Percentiles rank a stretch among this genome's conserved stretches.
phyloP scores from a whole-genome alignment of 108 stramenopile species.

The Schizochytrium sp. region DNA sequence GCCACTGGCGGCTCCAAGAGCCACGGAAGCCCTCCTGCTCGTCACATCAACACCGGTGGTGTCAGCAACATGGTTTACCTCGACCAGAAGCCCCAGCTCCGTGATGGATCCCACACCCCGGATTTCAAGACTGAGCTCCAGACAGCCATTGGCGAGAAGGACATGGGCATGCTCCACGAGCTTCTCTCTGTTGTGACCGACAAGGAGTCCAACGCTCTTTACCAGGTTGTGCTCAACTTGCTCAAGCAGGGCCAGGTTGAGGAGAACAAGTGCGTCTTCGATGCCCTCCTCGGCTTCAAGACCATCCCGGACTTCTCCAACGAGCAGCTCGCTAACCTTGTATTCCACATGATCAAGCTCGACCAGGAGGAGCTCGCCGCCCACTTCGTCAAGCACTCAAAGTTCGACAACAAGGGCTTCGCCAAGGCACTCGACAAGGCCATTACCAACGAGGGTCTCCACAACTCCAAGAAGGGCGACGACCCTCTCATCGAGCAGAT shows the following conservation, averaged over 20 bases:
- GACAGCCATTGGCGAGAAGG: constrained; percentile 21
- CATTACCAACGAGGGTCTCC: constrained; percentile 11
- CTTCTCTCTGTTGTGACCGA: constrained; percentile 16
- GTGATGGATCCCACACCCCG: constrained; percentile 25
- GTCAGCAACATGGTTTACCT: constrained; percentile 25
- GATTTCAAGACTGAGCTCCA: constrained; percentile 12
- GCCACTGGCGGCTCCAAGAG: background rate
- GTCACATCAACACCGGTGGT: background rate
- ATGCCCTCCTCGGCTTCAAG: background rate
- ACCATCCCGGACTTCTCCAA: constrained; percentile 62
- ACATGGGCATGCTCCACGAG: constrained; percentile 56
- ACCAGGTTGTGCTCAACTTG: background rate
- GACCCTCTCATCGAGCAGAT: constrained; percentile 38
- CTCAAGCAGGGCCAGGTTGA: constrained; percentile 21
- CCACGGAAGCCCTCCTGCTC: background rate
- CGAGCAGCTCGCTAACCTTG: constrained; percentile 37
- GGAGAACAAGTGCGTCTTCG: constrained; percentile 26
- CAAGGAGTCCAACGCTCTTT: constrained; percentile 22
- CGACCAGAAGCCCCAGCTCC: constrained; percentile 22
- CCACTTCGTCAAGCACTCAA: constrained; percentile 21
- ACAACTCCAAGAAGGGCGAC: constrained; percentile 31
- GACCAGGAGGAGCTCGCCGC: background rate
- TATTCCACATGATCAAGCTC: constrained; percentile 9
- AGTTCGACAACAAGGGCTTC: constrained; percentile 9
- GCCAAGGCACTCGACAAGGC: constrained; percentile 36